phyloP scores from a whole-genome alignment of 352 stramenopile genomes.

The Phytophthora idaei region DNA sequence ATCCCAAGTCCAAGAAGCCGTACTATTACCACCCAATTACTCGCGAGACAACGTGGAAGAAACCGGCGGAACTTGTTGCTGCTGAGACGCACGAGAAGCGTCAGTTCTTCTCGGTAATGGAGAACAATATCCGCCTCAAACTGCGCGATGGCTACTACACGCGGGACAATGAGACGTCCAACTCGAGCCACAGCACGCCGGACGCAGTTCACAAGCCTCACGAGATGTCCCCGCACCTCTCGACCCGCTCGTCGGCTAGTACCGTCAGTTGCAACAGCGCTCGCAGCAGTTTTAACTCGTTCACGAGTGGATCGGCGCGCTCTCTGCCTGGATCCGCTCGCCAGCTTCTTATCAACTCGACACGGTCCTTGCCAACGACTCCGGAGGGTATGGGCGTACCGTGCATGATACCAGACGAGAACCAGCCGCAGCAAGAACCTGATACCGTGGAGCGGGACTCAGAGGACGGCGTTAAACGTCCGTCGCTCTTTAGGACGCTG shows the following conservation, averaged over 20 bases:
- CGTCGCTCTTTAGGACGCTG: constrained; percentile 70
- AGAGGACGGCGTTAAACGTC: constrained; percentile 52
- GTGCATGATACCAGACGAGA: constrained; percentile 21
- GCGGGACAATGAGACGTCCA: constrained; percentile 42
- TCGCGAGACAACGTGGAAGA: constrained; percentile 98
- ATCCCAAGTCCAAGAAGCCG: constrained; percentile 87
- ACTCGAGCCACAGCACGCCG: constrained; percentile 27
- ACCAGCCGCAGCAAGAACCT: constrained; percentile 40
- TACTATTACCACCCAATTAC: constrained; percentile 98
- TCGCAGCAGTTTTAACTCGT: constrained; percentile 42
- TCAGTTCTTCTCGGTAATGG: constrained; percentile 96
- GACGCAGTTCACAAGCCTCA: constrained; percentile 31
- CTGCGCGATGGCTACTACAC: constrained; percentile 70
- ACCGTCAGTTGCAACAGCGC: constrained; percentile 42
- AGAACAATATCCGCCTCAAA: constrained; percentile 95
- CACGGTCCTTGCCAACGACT: constrained; percentile 53
- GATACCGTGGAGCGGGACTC: constrained; percentile 46
- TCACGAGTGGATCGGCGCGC: constrained; percentile 28
- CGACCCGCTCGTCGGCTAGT: constrained; percentile 44
- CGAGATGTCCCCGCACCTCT: constrained; percentile 32
- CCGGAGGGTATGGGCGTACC: constrained; percentile 42
- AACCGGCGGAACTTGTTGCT: constrained; percentile 81
- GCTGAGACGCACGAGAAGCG: constrained; percentile 82
- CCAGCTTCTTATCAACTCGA: constrained; percentile 36
- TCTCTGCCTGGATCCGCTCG: constrained; percentile 35